Conservation (phyloP, 2,329 filamentous ascomycete species). For the Didymella exigua region DNA sequence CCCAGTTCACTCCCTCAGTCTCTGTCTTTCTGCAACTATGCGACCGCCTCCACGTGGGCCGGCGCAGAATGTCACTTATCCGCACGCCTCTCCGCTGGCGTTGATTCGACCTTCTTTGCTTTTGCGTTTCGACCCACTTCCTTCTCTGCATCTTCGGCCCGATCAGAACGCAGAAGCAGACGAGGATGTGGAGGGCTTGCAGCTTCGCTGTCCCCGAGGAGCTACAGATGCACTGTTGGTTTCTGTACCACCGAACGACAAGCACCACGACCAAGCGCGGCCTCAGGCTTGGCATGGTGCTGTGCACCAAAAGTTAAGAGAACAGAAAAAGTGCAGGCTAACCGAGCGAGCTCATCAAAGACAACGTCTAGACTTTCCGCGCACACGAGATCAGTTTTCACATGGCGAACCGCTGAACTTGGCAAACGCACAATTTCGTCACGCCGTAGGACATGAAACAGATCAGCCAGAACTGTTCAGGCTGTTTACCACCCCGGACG, state of each 20-base stretch:
- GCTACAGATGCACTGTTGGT: slow-evolving; percentile 1
- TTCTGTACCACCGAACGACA: slow-evolving; percentile 4
- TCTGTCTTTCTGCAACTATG: background rate
- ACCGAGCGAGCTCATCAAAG: background rate
- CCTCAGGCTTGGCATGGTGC: background rate
- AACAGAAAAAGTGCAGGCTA: slow-evolving; percentile 2
- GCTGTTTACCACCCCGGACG: slow-evolving; percentile 9
- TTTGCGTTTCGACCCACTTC: slow-evolving; percentile 10
- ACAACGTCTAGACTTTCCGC: slow-evolving; percentile 1
- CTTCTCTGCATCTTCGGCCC: slow-evolving; percentile 16
- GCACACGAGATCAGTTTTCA: slow-evolving; percentile 2
- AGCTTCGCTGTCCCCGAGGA: slow-evolving; percentile 6
- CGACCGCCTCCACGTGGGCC: slow-evolving; percentile 12
- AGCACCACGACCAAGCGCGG: background rate
- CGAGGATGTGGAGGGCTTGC: slow-evolving; percentile 2
- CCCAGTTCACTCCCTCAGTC: background rate
- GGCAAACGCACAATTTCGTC: slow-evolving; percentile 15
- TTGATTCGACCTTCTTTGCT: slow-evolving; percentile 12
- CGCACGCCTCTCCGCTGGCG: slow-evolving; percentile 9
- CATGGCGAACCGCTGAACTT: slow-evolving; percentile 1
- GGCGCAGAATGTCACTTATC: slow-evolving; percentile 6
- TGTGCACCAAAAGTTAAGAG: background rate
- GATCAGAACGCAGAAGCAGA: slow-evolving; percentile 12
- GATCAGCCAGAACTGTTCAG: slow-evolving; percentile 12
- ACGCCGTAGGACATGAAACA: slow-evolving; percentile 10